phyloP scores from a whole-genome alignment of 176 grass and related monocot species.

The Luzula sylvatica region DNA sequence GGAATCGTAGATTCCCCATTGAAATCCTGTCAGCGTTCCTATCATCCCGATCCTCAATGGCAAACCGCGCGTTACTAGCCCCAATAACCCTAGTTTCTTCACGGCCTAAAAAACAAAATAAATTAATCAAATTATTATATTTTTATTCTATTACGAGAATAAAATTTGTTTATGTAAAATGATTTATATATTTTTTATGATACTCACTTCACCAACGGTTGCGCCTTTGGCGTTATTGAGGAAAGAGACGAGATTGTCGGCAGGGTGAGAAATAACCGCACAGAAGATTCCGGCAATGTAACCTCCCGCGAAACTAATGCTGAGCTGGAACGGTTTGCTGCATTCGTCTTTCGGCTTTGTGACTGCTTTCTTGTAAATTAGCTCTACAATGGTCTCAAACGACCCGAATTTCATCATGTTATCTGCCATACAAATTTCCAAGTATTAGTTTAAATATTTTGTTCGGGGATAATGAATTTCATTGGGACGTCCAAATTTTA shows the following conservation, averaged over 20 bases:
- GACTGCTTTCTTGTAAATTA: conserved; percentile 58
- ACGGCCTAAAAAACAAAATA: conserved; percentile 43
- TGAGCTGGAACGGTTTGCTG: conserved; percentile 67
- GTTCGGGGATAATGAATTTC: too few relatives aligned
- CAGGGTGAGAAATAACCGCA: conserved; percentile 66
- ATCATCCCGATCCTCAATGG: conserved; percentile 75
- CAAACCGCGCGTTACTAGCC: conserved; percentile 59
- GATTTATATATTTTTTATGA: neutral
- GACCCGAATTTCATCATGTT: conserved; percentile 90
- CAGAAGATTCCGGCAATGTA: conserved; percentile 68
- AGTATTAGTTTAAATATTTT: too few relatives aligned
- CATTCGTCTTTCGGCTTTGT: conserved; percentile 54
- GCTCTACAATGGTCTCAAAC: conserved; percentile 59
- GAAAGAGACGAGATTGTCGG: conserved; percentile 73
- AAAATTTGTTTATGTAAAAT: neutral
- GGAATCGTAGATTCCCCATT: conserved; percentile 75
- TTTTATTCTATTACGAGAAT: neutral
- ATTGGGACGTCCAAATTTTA: too few relatives aligned
- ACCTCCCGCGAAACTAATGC: conserved; percentile 69
- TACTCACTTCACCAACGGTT: conserved; percentile 56
- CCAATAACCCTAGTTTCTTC: conserved; percentile 61
- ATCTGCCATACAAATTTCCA: conserved; percentile 29
- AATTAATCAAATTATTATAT: neutral
- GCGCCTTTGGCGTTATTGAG: conserved; percentile 64
- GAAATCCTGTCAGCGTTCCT: conserved; percentile 60